Base-by-base conservation (phyloP, 805 yeast genomes). In the Wickerhamiella dianesei region DNA sequence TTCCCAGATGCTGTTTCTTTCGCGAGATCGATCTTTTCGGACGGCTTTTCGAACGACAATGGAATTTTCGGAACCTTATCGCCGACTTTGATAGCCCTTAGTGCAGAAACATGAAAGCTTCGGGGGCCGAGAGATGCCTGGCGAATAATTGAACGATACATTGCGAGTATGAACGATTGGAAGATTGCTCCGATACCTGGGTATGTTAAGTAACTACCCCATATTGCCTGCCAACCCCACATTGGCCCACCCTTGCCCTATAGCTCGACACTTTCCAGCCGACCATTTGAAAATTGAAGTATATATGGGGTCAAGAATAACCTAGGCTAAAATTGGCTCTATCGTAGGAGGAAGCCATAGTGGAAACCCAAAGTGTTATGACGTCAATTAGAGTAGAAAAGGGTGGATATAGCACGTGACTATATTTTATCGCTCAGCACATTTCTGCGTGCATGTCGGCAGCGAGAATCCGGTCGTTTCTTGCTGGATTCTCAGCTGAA, bases 1-100 rank as follows among this genome's bases (percentile, higher is more conserved):
- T 71, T 76, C n/a, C 80, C 80, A 49, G 40, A 42, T 18, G 56
- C 60, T 37, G 69, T 66, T 50, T 63, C 64, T 37, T 70, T 69
- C 21, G 81, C 75, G 44, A 82, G 65, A 58, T 77, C 71, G 51
- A 80, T 70, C 18, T 64, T 61, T 57, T 77, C 74, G 39, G 82
- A 80, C 44, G 89, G 89, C 18, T 83, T 73, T 40, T 74, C 75
- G 52, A 77, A 80, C 44, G 60, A 65, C 49, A 75, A 67, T n/a
- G 73, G 57, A 14, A 67, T 69, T 0, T 72, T 61, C n/a, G 89
- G 88, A 48, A 83, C 68, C 43, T 63, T 53, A 54, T 76, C 79
- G 22, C 94, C 92, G 17, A 66, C 76, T 40, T 72, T 62, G 50
- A 78, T 66, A 22, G 60, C 65, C n/a, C 56, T 46, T 25, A 37